Base-by-base conservation (phyloP, 768 basidiomycete genomes). In the Dendrothele bispora region DNA sequence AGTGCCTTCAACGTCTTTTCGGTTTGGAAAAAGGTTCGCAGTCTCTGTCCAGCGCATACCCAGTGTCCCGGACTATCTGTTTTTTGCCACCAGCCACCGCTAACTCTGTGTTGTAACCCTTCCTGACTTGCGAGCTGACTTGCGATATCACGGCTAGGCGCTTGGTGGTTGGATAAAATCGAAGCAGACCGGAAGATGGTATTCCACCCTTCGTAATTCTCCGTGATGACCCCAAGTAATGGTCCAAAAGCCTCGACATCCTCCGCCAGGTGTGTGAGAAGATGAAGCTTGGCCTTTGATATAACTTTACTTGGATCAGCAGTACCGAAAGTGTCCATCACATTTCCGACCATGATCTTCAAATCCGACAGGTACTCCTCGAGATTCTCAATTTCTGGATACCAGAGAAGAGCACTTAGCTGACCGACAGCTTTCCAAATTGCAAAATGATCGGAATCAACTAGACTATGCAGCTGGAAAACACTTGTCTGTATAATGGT, bases 91-190 rank as follows among this genome's bases (percentile, higher is more conserved):
- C n/a, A n/a, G n/a, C n/a, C n/a, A n/a, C n/a, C n/a, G n/a, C n/a
- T n/a, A n/a, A n/a, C n/a, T n/a, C n/a, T n/a, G 53, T 54, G 42
- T 53, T 52, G 45, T 1, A 64, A 52, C 0, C 41, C 14, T 1
- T 60, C 39, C 7, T 52, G 43, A 2, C 52, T 38, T 1, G 50
- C 41, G 3, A 67, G 50, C 0, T 42, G 15, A 1, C 29, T 18
- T 0, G 61, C 62, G 27, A 63, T 54, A 35, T 56, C 51, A 2
- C 61, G 57, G 8, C 68, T 64, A 4, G 65, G 63, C 1, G 63
- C 60, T 3, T 48, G 60, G 26, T 62, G 65, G 39, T 67, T 67
- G 3, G 55, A 61, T n/a, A 56, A 46, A 20, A 66, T 48, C 12
- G 53, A 59, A 24, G 52, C 53, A 1, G 43, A 11, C 0, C 61